phyloP scores from a whole-genome alignment of 805 yeast species.

The Candida patagonica region DNA sequence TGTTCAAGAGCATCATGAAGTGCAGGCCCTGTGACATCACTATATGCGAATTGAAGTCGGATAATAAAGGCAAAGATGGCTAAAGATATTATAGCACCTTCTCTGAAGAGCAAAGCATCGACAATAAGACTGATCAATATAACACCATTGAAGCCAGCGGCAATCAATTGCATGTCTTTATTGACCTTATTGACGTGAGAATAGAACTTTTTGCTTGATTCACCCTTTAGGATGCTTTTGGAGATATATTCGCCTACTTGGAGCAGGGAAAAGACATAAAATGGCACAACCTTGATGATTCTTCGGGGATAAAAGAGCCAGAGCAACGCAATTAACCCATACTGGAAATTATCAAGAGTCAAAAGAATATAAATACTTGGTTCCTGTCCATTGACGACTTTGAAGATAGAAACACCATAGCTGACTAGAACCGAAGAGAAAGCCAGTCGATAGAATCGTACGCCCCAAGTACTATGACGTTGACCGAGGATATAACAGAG shows the following conservation, averaged over 20 bases:
- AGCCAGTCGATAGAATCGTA: conserved; percentile 20
- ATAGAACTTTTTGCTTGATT: conserved; percentile 5
- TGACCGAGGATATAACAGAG: conserved; percentile 19
- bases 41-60: conserved; percentile 63
- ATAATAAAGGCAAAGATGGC: conserved; percentile 49
- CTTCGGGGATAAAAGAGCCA: conserved; percentile 54
- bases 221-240: conserved; percentile 8
- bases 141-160: conserved; percentile 11
- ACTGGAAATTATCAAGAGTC: conserved; percentile 71
- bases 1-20: conserved; percentile 53
- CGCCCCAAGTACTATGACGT: conserved; percentile 17
- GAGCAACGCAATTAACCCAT: conserved; percentile 41
- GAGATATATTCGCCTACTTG: conserved; percentile 56
- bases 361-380: conserved; percentile 58
- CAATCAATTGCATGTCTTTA: conserved; percentile 7
- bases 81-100: conserved; percentile 48
- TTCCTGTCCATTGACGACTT: conserved; percentile 46
- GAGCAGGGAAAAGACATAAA: conserved; percentile 60
- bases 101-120: conserved; percentile 48
- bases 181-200: conserved; percentile 5
- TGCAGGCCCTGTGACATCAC: conserved; percentile 55
- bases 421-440: conserved; percentile 17
- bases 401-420: conserved; percentile 19
- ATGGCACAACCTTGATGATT: conserved; percentile 59
- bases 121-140: conserved; percentile 29